Conservation (phyloP, 805 yeast genomes). For the Pichia ethanolica region DNA sequence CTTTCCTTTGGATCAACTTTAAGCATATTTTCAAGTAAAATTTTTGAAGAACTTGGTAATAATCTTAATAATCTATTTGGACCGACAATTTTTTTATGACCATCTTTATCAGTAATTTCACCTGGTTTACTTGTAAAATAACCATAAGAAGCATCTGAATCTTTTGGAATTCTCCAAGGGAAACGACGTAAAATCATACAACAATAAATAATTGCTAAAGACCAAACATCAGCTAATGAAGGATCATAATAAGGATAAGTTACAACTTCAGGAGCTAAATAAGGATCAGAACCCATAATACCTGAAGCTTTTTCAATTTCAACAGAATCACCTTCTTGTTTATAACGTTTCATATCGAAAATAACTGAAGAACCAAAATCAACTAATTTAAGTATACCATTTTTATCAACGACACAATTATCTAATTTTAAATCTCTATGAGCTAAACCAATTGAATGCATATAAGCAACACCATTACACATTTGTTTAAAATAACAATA, state of each 20-base stretch:
- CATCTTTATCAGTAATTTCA: constrained; percentile 21
- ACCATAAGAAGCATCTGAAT: constrained; percentile 64
- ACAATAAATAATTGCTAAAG: constrained; percentile 83
- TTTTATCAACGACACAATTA: constrained; percentile 74
- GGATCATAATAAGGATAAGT: constrained; percentile 60
- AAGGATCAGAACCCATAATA: constrained; percentile 93
- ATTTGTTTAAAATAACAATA: constrained; percentile 81
- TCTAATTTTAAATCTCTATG: constrained; percentile 91
- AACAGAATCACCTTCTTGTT: not conserved
- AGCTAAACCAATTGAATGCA: constrained; percentile 80
- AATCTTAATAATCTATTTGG: constrained; percentile 66
- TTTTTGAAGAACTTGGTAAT: constrained; percentile 61
- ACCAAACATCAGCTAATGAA: constrained; percentile 86
- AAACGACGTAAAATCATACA: constrained; percentile 83
- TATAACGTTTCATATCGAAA: constrained; percentile 35
- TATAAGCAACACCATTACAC: constrained; percentile 60
- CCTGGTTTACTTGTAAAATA: constrained; percentile 40
- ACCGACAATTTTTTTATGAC: constrained; percentile 35
- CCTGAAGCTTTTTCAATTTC: constrained; percentile 63
- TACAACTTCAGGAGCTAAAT: constrained; percentile 88
- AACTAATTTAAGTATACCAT: constrained; percentile 77
- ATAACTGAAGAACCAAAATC: constrained; percentile 93
- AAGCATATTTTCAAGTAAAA: constrained; percentile 59
- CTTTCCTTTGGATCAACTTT: constrained; percentile 51
- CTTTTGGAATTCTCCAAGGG: constrained; percentile 94